Conservation (phyloP, 148 eudicot genomes). For the Cornus florida region DNA sequence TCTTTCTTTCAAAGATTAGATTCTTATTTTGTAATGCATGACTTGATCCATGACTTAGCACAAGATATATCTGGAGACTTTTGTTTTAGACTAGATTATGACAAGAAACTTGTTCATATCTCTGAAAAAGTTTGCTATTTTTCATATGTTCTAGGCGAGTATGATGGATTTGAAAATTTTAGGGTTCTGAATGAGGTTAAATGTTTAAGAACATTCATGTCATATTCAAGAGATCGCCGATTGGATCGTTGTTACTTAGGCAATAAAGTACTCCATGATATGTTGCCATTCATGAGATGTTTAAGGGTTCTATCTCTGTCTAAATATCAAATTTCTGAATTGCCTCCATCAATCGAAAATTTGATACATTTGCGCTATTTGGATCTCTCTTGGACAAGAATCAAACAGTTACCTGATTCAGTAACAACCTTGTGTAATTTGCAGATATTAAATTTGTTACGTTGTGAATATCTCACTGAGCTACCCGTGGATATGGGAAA, state of each 20-base stretch:
- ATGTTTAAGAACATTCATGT: conserved; percentile 17
- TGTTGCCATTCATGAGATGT: not conserved
- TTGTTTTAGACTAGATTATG: not conserved
- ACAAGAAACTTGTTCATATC: not conserved
- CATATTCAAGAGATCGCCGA: not conserved
- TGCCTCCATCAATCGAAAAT: not conserved
- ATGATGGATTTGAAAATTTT: not conserved
- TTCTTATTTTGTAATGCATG: conserved; percentile 20
- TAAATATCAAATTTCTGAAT: not conserved
- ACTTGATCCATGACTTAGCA: conserved; percentile 24
- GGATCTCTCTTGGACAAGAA: not conserved
- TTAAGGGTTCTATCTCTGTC: conserved; percentile 10
- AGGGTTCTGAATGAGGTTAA: not conserved
- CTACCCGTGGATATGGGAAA: not conserved
- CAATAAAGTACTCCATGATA: not conserved
- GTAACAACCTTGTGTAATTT: conserved; percentile 4
- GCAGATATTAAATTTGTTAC: not conserved
- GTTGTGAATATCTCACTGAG: not conserved
- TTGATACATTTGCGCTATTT: not conserved
- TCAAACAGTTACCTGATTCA: not conserved
- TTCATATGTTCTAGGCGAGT: not conserved
- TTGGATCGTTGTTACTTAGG: not conserved
- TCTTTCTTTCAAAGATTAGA: no score
- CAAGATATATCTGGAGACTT: conserved; percentile 8
- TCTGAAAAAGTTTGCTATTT: conserved; percentile 1